These are phyloP conservation scores for Hypoxylon sp. DNA, from an alignment of 2,329 filamentous ascomycete species.

Conservation along the genomic window DNA sequence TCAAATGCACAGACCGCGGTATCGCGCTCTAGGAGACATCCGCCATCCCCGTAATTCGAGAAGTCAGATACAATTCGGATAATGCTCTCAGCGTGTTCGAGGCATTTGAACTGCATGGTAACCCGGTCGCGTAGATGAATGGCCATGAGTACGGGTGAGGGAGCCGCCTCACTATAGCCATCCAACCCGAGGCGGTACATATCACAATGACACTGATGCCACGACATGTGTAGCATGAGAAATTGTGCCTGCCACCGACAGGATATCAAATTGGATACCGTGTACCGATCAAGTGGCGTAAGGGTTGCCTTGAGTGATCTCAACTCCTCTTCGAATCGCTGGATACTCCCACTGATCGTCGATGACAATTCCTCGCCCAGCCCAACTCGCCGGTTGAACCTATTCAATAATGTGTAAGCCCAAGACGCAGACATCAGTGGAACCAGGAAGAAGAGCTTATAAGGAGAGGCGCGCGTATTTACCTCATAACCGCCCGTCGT, in stretches of 20 bases:
- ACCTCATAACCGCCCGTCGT: conserved; percentile 53
- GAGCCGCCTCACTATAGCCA: conserved; percentile 59
- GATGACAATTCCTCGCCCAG: conserved; percentile 49
- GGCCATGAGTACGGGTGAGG: conserved; percentile 50
- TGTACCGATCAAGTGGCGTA: conserved; percentile 47
- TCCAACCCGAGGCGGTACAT: conserved; percentile 61
- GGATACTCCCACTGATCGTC: conserved; percentile 48
- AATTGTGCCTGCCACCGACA: conserved; percentile 50
- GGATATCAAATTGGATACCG: conserved; percentile 44
- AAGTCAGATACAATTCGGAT: conserved; percentile 55
- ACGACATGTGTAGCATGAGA: conserved; percentile 56
- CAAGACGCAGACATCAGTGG: neutral
- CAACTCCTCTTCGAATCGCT: conserved; percentile 50
- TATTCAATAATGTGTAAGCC: conserved; percentile 32
- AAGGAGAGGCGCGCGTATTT: conserved; percentile 1
- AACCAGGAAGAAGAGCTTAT: neutral
- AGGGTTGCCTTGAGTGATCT: conserved; percentile 43
- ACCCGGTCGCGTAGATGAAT: conserved; percentile 51
- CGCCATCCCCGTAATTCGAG: conserved; percentile 47
- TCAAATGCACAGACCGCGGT: conserved; percentile 62
- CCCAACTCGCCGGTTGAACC: conserved; percentile 52
- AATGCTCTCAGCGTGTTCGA: conserved; percentile 59
- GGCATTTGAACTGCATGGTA: conserved; percentile 54
- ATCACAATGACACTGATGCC: conserved; percentile 62
- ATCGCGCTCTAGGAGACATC: conserved; percentile 58